Percentiles rank a stretch among this genome's conserved stretches.
Conservation (phyloP, 441 rosid species). For the Aquilaria agallochum region DNA sequence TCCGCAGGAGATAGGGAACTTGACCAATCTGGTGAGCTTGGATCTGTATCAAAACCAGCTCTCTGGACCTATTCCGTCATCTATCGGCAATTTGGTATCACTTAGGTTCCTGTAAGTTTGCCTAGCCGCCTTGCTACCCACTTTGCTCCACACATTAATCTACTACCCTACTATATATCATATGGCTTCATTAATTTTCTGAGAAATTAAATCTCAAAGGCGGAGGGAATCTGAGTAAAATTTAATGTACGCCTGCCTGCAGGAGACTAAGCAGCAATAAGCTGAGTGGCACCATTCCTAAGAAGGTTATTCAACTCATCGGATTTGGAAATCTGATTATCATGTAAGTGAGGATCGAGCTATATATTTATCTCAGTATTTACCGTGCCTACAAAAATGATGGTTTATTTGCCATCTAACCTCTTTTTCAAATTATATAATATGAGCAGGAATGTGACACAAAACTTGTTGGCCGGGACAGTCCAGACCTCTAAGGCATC, state of each 20-base stretch:
- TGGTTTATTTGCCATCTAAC: too few relatives aligned
- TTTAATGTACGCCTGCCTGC: conserved; percentile 2
- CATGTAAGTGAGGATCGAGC: conserved; percentile 27
- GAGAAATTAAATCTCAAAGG: neutral
- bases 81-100: conserved; percentile 34
- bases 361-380: neutral
- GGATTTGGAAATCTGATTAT: conserved; percentile 18
- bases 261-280: conserved; percentile 41
- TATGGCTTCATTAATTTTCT: neutral
- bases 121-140: too few relatives aligned
- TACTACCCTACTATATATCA: neutral
- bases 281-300: conserved; percentile 33
- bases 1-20: conserved; percentile 34
- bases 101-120: conserved; percentile 30
- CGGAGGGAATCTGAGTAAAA: neutral
- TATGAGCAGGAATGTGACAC: conserved; percentile 34
- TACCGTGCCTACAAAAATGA: too few relatives aligned
- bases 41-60: conserved; percentile 28
- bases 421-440: too few relatives aligned
- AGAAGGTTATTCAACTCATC: conserved; percentile 21
- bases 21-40: conserved; percentile 31
- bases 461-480: conserved; percentile 29
- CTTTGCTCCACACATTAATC: neutral
- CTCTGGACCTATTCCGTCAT: conserved; percentile 36
- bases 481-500: conserved; percentile 17